phyloP scores from a whole-genome alignment of 345 rosid genomes.

The Boechera retrofracta region DNA sequence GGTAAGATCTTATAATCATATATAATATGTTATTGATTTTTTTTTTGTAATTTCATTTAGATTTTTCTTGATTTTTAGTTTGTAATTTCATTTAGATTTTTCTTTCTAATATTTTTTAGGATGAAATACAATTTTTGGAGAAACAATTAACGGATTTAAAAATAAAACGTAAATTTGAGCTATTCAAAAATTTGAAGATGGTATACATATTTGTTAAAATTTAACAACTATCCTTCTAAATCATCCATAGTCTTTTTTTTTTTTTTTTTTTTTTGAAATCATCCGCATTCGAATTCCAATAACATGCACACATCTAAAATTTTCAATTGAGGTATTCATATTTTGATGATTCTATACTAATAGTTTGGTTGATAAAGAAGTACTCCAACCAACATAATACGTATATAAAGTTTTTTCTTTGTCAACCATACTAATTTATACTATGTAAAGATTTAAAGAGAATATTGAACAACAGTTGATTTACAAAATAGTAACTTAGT shows the following conservation, averaged over 20 bases:
- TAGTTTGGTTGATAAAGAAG: neutral
- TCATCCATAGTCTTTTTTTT: no score
- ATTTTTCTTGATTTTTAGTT: neutral
- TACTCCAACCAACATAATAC: neutral
- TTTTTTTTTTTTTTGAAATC: neutral
- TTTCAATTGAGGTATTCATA: neutral
- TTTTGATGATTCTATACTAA: slow-evolving; percentile 4
- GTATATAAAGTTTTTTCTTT: neutral
- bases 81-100: neutral
- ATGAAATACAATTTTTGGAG: neutral
- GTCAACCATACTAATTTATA: no score
- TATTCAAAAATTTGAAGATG: neutral
- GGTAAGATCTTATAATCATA: slow-evolving; percentile 48
- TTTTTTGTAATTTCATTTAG: neutral
- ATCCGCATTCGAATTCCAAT: neutral
- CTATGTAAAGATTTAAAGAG: no score
- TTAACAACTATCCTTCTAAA: no score
- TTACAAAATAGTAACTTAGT: no score
- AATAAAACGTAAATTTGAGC: neutral
- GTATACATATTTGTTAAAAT: neutral
- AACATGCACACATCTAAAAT: slow-evolving; percentile 14
- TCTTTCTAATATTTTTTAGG: neutral
- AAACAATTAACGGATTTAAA: neutral
- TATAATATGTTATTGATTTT: neutral
- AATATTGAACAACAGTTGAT: no score